phyloP scores from a whole-genome alignment of 352 stramenopile genomes.

The Saprolegnia parasitica region DNA sequence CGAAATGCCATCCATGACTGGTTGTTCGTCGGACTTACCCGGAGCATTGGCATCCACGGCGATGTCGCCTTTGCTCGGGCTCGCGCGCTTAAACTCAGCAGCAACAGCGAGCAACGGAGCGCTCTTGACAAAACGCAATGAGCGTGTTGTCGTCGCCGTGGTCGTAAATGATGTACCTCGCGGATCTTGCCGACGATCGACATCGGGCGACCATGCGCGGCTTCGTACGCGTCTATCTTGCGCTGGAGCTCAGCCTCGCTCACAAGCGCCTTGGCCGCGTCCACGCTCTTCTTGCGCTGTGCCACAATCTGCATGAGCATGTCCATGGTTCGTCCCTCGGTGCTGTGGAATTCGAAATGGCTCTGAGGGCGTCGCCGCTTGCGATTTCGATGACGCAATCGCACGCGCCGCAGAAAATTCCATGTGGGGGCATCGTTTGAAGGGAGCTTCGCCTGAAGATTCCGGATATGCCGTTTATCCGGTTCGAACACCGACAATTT shows the following conservation, averaged over 20 bases:
- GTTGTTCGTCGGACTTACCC: slow-evolving; percentile 33
- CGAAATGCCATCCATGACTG: too few relatives aligned
- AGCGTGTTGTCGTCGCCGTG: slow-evolving; percentile 27
- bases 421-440: not conserved
- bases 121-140: slow-evolving; percentile 26
- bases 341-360: slow-evolving; percentile 11
- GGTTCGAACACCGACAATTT: too few relatives aligned
- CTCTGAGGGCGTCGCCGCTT: not conserved
- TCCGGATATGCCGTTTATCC: too few relatives aligned
- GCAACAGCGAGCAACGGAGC: slow-evolving; percentile 88
- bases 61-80: slow-evolving; percentile 97
- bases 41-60: slow-evolving; percentile 59
- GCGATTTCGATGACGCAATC: slow-evolving; percentile 7
- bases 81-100: slow-evolving; percentile 98
- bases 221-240: slow-evolving; percentile 80
- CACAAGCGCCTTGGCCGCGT: slow-evolving; percentile 44
- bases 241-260: slow-evolving; percentile 48
- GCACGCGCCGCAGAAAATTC: not conserved
- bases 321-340: slow-evolving; percentile 36
- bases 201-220: slow-evolving; percentile 72
- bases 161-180: slow-evolving; percentile 41
- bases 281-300: slow-evolving; percentile 65
- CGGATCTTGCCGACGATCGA: slow-evolving; percentile 83
- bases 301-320: slow-evolving; percentile 76
- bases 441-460: too few relatives aligned